phyloP scores from a whole-genome alignment of 805 yeast species.

The Hagleromyces aurorensis region DNA sequence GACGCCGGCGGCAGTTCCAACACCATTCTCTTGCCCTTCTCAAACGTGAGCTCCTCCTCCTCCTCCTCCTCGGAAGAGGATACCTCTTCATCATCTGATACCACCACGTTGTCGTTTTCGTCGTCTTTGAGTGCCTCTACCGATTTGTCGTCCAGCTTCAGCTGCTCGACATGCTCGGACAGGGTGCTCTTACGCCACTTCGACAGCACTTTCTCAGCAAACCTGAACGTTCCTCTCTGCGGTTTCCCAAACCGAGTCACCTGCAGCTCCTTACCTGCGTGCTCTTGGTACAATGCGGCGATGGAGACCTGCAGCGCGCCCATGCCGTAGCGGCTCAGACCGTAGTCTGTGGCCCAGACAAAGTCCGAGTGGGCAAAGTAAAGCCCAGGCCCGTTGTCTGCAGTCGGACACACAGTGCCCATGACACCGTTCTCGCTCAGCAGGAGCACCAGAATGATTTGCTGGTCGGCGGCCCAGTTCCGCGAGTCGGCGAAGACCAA shows the following conservation, averaged over 20 bases:
- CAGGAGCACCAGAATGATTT: slow-evolving; percentile 73
- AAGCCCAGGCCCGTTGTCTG: slow-evolving; percentile 70
- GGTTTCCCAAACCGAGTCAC: slow-evolving; percentile 88
- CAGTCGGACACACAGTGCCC: slow-evolving; percentile 71
- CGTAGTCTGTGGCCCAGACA: slow-evolving; percentile 87
- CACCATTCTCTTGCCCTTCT: slow-evolving; percentile 37
- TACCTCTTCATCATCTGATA: slow-evolving; percentile 19
- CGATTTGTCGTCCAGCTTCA: slow-evolving; percentile 33
- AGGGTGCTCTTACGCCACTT: slow-evolving; percentile 73
- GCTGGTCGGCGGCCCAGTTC: slow-evolving; percentile 92
- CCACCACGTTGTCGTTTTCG: slow-evolving; percentile 8
- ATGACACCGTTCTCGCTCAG: slow-evolving; percentile 70
- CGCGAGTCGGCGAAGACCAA: slow-evolving; percentile 87
- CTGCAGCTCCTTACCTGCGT: slow-evolving; percentile 72
- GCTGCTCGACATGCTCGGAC: slow-evolving; percentile 60
- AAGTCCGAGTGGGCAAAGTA: slow-evolving; percentile 90
- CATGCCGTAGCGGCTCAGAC: slow-evolving; percentile 81
- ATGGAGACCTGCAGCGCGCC: slow-evolving; percentile 88
- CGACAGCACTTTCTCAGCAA: slow-evolving; percentile 68
- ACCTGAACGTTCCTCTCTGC: slow-evolving; percentile 76
- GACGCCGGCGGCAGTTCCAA: slow-evolving; percentile 72
- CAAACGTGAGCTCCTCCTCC: slow-evolving; percentile 29
- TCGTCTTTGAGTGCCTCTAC: slow-evolving; percentile 35
- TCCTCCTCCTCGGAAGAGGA: slow-evolving; percentile 26
- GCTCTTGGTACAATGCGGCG: slow-evolving; percentile 77